Evolutionary conservation across 2,329 filamentous ascomycete genomes (phyloP), one percentile per base, ranked within the genome.

Genomic region (Colletotrichum neosansevieriae): DNA sequence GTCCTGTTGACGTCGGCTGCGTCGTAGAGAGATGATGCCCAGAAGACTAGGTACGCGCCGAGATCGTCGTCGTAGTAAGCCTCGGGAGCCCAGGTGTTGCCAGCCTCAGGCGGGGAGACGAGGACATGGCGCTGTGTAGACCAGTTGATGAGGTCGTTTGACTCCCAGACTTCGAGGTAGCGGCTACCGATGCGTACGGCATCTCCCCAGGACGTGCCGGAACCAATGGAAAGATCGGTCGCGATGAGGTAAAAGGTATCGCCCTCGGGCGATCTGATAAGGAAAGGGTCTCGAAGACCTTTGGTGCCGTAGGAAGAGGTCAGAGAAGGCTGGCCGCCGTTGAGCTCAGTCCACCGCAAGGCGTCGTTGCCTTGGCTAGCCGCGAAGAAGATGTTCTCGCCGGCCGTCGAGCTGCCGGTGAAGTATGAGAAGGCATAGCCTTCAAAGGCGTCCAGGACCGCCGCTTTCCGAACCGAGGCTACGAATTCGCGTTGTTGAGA

Each of bases 41-140:
- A 86, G 72, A 83, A 86, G 3, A 83, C 80, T 4, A 81, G 59
- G 32, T 85, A 86, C 0, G 76, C 73, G 9, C 79, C 79, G 10
- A 83, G 75, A 0, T 76, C 76, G 0, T 79, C 73, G 13, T 86
- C 84, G 63, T 82, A 86, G 72, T 82, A 85, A 0, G 84, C 84
- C 50, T 86, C 84, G 0, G 84, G 84, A 0, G 84, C 84, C 84
- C 84, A 86, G 0, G 85, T 87, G 57, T 85, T 87, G 3, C 85
- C 85, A 0, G 84, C 85, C 0, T 79, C 83, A 1, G 78, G 69
- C 0, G 84, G 84, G 0, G 84, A 85, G 0, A 87, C 83, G 6
- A 80, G 76, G 21, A 85, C 75, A 21, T 86, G 84, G 15, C 85
- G 80, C 65, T 87, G 84, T 19, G 75, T 77, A 1, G 83, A 84